Evolutionary conservation across 2,329 filamentous ascomycete genomes (phyloP), one percentile per base, ranked within the genome.

Genomic region (Pleomassaria siparia): DNA sequence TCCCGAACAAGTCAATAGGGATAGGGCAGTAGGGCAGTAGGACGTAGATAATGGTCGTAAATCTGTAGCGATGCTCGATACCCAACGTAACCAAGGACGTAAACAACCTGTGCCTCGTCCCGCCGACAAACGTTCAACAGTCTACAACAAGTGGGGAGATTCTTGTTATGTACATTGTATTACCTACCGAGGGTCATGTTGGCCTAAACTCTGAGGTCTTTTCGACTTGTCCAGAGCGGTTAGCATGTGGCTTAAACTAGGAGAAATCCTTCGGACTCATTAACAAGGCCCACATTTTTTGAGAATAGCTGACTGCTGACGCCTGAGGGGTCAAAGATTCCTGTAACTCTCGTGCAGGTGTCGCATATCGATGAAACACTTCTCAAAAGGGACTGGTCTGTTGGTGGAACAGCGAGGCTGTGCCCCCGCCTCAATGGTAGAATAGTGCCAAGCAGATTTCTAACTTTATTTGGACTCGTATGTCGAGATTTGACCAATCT

Each of bases 101-200:
- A 30, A 24, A 44, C 20, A 36, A 26, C 20, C 32, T 30, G 42
- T 44, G 42, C 42, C 30, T 24, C 18, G 15, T 32, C 16, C 42
- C 29, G 22, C 28, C 42, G 30, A 36, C 42, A 18, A 35, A 15
- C 11, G 29, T 36, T 20, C 13, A 32, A 26, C 22, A 25, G 18
- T 11, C 21, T 13, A 36, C 11, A 44, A 7, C 26, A 21, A 29
- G 18, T 21, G 30, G 42, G 42, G 20, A 8, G 22, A 18, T 3
- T 21, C 16, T 8, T 26, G 21, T 37, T 44, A 24, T 36, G 30
- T 44, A 44, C 22, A n/a, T n/a, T n/a, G n/a, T n/a, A n/a, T n/a
- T n/a, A n/a, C n/a, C n/a, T n/a, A n/a, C n/a, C n/a, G n/a, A n/a
- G n/a, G n/a, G n/a, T n/a, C n/a, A n/a, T n/a, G n/a, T n/a, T n/a